phyloP scores from a whole-genome alignment of 2,329 filamentous ascomycete genomes.

The Rutstroemia sp. region DNA sequence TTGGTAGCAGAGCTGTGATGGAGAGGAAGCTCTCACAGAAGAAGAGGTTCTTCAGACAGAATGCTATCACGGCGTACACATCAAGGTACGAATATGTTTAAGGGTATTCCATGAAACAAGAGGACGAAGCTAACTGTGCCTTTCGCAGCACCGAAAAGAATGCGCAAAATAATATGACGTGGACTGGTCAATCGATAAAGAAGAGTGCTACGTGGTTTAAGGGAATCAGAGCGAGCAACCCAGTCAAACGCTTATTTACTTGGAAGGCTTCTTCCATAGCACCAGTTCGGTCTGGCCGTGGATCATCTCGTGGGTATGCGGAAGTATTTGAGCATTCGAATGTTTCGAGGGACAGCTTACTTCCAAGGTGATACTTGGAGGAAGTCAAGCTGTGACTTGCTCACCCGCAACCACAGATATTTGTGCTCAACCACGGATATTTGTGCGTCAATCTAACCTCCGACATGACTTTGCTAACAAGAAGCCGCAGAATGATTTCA shows the following conservation, averaged over 20 bases:
- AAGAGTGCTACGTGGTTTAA: not conserved
- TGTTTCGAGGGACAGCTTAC: not conserved
- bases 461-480: too few species aligned
- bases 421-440: not conserved
- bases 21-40: not conserved
- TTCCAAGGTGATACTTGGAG: not conserved
- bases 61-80: not conserved
- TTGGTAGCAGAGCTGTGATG: not conserved
- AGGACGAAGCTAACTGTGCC: not conserved
- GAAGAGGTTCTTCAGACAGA: not conserved
- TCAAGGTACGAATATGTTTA: not conserved
- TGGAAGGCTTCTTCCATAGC: not conserved
- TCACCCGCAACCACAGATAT: not conserved
- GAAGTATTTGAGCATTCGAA: not conserved
- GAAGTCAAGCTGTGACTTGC: not conserved
- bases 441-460: not conserved
- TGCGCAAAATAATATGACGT: not conserved
- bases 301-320: not conserved
- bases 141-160: not conserved
- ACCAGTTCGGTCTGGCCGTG: not conserved
- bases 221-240: not conserved
- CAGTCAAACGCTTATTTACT: not conserved
- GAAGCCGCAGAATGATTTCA: too few species aligned
- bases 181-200: not conserved
- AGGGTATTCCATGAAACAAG: not conserved